Conservation (phyloP, 805 yeast species). For the Lipomyces chichibuensis region DNA sequence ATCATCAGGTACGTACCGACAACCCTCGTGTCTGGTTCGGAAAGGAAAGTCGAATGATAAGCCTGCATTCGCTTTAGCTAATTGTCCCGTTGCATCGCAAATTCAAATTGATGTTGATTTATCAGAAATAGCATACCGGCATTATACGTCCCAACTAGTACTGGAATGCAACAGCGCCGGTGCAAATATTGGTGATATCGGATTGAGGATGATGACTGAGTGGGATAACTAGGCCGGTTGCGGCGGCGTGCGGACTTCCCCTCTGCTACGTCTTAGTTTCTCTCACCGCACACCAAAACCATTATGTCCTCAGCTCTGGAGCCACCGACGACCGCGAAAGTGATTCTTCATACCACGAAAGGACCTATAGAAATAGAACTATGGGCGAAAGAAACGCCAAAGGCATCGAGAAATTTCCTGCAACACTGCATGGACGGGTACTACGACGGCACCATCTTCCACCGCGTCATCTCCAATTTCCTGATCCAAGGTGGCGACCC, state of each 20-base stretch:
- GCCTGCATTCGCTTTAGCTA: slow-evolving; percentile 38
- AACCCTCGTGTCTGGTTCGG: slow-evolving; percentile 41
- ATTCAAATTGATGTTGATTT: not conserved
- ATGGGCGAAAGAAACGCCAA: slow-evolving; percentile 71
- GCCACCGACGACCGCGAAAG: slow-evolving; percentile 64
- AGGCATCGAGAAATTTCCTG: slow-evolving; percentile 53
- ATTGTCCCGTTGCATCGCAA: not conserved
- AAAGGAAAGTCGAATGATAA: slow-evolving; percentile 45
- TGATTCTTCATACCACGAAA: slow-evolving; percentile 57
- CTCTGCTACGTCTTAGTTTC: too few species aligned
- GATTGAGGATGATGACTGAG: not conserved
- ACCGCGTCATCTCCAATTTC: slow-evolving; percentile 46
- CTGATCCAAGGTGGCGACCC: slow-evolving; percentile 49
- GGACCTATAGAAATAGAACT: slow-evolving; percentile 64
- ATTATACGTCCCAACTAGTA: not conserved
- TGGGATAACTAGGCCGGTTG: too few species aligned
- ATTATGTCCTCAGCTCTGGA: slow-evolving; percentile 44
- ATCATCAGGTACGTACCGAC: slow-evolving; percentile 30
- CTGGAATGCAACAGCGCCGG: too few species aligned
- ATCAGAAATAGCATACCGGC: slow-evolving; percentile 18
- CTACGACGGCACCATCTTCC: slow-evolving; percentile 51
- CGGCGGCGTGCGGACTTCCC: too few species aligned
- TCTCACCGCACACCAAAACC: not conserved
- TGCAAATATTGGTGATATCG: too few species aligned
- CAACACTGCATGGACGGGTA: slow-evolving; percentile 51